Evolutionary conservation across 2,329 filamentous ascomycete genomes (phyloP), one percentile per base, ranked within the genome.

Genomic region (Diplodia intermedia): DNA sequence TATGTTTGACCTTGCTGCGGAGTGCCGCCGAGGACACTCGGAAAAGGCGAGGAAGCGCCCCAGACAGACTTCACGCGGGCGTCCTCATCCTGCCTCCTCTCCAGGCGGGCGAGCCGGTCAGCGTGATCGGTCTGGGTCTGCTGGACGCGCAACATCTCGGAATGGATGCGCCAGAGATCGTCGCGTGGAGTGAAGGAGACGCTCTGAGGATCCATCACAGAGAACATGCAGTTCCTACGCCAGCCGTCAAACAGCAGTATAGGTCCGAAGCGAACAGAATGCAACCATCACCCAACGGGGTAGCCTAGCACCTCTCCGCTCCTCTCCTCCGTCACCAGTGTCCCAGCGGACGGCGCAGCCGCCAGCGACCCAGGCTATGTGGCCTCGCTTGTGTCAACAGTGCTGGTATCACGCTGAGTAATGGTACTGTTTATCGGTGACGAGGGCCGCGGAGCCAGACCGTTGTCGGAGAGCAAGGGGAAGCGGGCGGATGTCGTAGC

Each of bases 41-140:
- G 93, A 77, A 97, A 97, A 18, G 94, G 94, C 67, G 94, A 97
- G 57, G 85, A 82, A 71, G 91, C 90, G 60, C 88, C 88, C 95
- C 95, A 99, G 68, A 96, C 91, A 70, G 91, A 97, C 80, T 94
- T 96, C 79, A 89, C 79, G 71, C 85, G 83, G 67, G 85, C 84
- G 79, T 89, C 87, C 72, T 89, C 87, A 71, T 89, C 87, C 69
- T 86, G 85, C 70, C 85, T 84, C 69, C 87, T 83, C 76, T 90
- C 88, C 69, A 90, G 77, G 68, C 86, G 83, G 68, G 85, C 80
- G 70, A 90, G 82, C 68, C 88, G 84, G 72, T 90, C 87, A 54
- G 84, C 80, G 76, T 90, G 87, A 70, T 89, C 86, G 63, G 83
- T 80, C 75, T 90, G 88, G 20, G 83, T 82, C 71, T 86, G 82